These are phyloP conservation scores for Rickenella mellea DNA, from an alignment of 768 basidiomycete species.

Conservation along the genomic window DNA sequence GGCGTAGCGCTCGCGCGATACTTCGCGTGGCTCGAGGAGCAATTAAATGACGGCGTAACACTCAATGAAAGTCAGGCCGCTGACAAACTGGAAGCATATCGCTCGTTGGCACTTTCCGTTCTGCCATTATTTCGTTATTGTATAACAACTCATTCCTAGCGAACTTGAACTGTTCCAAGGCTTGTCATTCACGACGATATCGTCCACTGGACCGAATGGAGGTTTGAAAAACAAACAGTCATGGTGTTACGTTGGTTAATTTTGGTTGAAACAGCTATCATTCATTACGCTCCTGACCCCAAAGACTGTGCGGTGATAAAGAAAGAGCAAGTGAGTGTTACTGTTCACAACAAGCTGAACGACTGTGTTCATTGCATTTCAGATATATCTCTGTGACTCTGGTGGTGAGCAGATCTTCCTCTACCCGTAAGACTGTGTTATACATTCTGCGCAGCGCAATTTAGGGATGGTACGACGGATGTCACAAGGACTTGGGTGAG, in stretches of 20 bases:
- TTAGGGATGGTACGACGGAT: conserved; percentile 90
- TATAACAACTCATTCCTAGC: conserved; percentile 25
- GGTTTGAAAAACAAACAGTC: conserved; percentile 36
- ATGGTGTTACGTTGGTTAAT: neutral
- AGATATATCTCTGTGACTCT: conserved; percentile 78
- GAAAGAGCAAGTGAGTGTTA: conserved; percentile 50
- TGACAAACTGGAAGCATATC: conserved; percentile 64
- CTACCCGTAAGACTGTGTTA: neutral
- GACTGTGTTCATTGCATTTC: neutral
- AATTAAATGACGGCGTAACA: conserved; percentile 48
- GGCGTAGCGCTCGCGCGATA: conserved; percentile 82
- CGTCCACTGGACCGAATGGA: conserved; percentile 85
- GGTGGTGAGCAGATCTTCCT: conserved; percentile 58
- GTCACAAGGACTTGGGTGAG: conserved; percentile 82
- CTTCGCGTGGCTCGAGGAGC: conserved; percentile 92
- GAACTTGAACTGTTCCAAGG: conserved; percentile 77
- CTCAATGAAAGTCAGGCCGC: conserved; percentile 78
- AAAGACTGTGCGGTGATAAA: conserved; percentile 64
- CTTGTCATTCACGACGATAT: conserved; percentile 87
- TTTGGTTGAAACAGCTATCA: conserved; percentile 51
- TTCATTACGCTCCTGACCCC: conserved; percentile 84
- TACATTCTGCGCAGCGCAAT: conserved; percentile 48
- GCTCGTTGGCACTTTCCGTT: conserved; percentile 47
- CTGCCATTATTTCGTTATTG: neutral
- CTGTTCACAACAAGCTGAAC: neutral